These are phyloP conservation scores for Fusarium torreyae DNA, from an alignment of 2,329 filamentous ascomycete species.

Conservation along the genomic window DNA sequence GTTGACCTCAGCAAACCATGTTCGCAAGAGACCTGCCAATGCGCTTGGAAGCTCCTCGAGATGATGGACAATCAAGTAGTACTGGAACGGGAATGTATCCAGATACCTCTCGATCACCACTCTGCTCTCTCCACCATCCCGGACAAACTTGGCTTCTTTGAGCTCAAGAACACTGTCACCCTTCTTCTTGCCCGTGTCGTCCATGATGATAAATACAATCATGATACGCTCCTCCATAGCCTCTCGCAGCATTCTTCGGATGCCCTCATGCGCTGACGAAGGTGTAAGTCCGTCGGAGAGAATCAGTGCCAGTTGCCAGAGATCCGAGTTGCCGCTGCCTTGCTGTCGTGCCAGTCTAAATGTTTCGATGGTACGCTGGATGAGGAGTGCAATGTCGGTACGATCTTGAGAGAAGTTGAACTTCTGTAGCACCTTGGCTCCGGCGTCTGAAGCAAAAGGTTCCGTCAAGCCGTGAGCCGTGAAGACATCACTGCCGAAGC, in stretches of 20 bases:
- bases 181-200: conserved; percentile 67
- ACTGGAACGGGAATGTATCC: conserved; percentile 96
- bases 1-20: conserved; percentile 89
- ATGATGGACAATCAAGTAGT: conserved; percentile 95
- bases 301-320: conserved; percentile 96
- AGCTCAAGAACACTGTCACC: conserved; percentile 86
- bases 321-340: conserved; percentile 72
- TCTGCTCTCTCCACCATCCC: conserved; percentile 74
- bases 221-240: conserved; percentile 96
- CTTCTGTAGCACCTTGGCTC: conserved; percentile 85
- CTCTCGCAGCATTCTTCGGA: conserved; percentile 85
- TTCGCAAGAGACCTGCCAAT: conserved; percentile 87
- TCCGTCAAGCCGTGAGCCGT: conserved; percentile 88
- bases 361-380: conserved; percentile 82
- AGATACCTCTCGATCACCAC: conserved; percentile 92
- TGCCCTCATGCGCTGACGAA: conserved; percentile 82
- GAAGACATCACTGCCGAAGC: conserved; percentile 87
- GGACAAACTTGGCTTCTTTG: conserved; percentile 86
- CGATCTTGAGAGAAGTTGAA: conserved; percentile 89
- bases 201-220: conserved; percentile 98
- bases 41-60: conserved; percentile 92
- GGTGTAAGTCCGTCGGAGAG: conserved; percentile 96
- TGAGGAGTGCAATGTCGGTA: conserved; percentile 86
- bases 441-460: conserved; percentile 82
- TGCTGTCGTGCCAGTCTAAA: conserved; percentile 83